Conservation (phyloP, 129 eudicot genomes). For the Flaveria trinervia region DNA sequence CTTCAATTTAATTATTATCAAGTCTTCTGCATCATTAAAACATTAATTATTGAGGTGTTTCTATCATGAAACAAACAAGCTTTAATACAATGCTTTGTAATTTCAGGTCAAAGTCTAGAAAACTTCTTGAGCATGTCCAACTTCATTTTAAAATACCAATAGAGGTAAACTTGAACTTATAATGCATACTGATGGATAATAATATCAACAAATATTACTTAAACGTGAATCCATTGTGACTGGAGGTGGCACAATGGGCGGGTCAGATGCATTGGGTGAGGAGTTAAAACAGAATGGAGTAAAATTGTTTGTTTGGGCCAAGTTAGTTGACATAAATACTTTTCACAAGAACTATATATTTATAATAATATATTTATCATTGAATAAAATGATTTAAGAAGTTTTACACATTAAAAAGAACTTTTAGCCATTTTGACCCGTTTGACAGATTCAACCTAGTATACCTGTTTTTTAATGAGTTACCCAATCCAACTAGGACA, state of each 20-base stretch:
- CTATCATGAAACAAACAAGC: conserved; percentile 8
- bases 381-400: not conserved
- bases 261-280: not conserved
- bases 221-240: not conserved
- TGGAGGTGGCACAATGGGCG: not conserved
- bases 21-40: not conserved
- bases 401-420: not conserved
- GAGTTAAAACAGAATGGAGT: not conserved
- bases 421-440: not conserved
- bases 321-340: not conserved
- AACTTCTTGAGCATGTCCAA: conserved; percentile 55
- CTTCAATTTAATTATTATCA: not conserved
- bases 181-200: conserved; percentile 3
- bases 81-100: not conserved
- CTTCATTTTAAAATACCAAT: conserved; percentile 60
- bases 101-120: conserved; percentile 68
- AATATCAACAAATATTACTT: not conserved
- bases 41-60: not conserved
- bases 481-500: too few relatives aligned
- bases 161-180: conserved; percentile 52
- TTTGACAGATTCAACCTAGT: not conserved
- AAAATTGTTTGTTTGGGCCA: not conserved
- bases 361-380: not conserved
- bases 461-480: not conserved
- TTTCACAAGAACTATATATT: not conserved